Evolutionary conservation across 208 protist species (phyloP).

Genomic region (Zelonia costaricensis): DNA sequence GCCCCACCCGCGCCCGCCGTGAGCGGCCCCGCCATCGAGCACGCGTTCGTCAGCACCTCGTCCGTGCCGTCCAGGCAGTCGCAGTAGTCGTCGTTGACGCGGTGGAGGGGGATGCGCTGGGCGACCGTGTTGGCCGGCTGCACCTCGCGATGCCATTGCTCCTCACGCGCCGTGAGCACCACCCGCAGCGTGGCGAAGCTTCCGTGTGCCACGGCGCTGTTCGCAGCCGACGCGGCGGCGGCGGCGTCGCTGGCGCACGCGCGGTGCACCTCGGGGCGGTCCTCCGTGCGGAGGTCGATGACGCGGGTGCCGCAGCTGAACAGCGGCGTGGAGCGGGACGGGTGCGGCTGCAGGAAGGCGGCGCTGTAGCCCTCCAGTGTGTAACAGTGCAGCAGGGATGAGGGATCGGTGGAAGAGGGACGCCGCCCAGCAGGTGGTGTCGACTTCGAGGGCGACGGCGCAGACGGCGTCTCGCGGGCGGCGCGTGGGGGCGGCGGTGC

Average conservation of each 20-base stretch:
- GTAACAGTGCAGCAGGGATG: conserved; percentile 39
- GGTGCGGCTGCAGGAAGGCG: conserved; percentile 30
- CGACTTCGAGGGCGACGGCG: too few species aligned
- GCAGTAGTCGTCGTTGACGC: conserved; percentile 86
- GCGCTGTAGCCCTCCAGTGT: conserved; percentile 73
- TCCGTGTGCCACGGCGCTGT: not conserved
- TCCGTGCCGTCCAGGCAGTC: conserved; percentile 82
- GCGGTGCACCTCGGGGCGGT: conserved; percentile 26
- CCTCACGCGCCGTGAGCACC: conserved; percentile 56
- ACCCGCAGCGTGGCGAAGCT: conserved; percentile 44
- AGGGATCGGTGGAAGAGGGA: not conserved
- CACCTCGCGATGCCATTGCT: conserved; percentile 30
- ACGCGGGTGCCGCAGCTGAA: conserved; percentile 77
- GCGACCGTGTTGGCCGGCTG: conserved; percentile 48
- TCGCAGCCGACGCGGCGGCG: not conserved
- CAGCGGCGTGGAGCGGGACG: conserved; percentile 17
- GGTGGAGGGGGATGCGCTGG: conserved; percentile 49
- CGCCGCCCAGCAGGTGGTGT: too few species aligned
- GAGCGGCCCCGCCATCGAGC: conserved; percentile 66
- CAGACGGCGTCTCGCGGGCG: too few species aligned
- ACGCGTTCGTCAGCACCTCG: conserved; percentile 75
- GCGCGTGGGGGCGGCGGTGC: too few species aligned
- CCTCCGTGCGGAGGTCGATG: conserved; percentile 45
- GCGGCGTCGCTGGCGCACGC: conserved; percentile 28
- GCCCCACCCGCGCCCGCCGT: conserved; percentile 32